Conservation (phyloP, 2,329 filamentous ascomycete species). For the Fusarium nodosum region DNA sequence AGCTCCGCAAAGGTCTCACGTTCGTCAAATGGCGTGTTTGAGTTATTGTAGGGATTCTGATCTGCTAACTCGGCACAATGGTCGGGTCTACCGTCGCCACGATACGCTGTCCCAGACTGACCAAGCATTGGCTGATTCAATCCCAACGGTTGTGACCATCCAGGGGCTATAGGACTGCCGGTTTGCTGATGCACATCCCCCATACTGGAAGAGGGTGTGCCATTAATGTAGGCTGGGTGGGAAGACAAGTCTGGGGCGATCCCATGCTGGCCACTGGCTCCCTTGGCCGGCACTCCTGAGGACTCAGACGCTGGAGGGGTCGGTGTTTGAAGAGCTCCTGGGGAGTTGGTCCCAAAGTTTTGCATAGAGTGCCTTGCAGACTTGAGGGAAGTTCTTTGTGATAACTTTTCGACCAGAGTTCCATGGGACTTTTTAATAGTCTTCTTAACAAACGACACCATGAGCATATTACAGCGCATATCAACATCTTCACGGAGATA, state of each 20-base stretch:
- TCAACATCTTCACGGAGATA: constrained; percentile 90
- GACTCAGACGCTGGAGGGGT: constrained; percentile 33
- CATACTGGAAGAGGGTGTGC: constrained; percentile 28
- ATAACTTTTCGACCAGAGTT: constrained; percentile 75
- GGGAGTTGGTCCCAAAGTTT: constrained; percentile 22
- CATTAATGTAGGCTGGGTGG: constrained; percentile 17
- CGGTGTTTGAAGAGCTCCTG: constrained; percentile 30
- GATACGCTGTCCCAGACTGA: constrained; percentile 42
- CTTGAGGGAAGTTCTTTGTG: constrained; percentile 51
- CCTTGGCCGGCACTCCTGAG: constrained; percentile 28
- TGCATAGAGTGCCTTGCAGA: constrained; percentile 40
- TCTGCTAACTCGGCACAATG: constrained; percentile 43
- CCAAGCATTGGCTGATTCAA: constrained; percentile 25
- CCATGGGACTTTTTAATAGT: constrained; percentile 83
- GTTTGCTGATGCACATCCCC: constrained; percentile 24
- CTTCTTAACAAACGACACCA: constrained; percentile 83
- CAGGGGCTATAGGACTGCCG: constrained; percentile 15
- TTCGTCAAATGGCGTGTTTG: constrained; percentile 19
- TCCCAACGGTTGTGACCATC: constrained; percentile 5
- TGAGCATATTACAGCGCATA: constrained; percentile 81
- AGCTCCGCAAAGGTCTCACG: constrained; percentile 25
- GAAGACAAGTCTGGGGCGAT: constrained; percentile 23
- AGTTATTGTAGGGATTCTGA: constrained; percentile 35
- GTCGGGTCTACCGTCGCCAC: constrained; percentile 36
- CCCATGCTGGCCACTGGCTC: constrained; percentile 26